Evolutionary conservation across 2,329 filamentous ascomycete genomes (phyloP).

Genomic region (Neonectria ditissima): DNA sequence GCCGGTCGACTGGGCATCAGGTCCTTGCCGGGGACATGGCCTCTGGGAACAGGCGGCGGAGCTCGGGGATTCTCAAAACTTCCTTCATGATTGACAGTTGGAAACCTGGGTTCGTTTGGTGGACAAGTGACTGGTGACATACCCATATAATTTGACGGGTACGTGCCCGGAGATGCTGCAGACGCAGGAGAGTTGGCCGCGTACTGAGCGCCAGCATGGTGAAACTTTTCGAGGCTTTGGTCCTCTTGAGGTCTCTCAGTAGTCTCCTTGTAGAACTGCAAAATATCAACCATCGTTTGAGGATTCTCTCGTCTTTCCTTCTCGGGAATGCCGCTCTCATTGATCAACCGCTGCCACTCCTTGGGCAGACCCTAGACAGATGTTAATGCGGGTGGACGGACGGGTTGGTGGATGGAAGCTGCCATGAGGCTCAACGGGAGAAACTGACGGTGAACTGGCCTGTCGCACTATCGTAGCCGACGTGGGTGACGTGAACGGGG

Average conservation of each 20-base stretch:
- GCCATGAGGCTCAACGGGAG: conserved; percentile 28
- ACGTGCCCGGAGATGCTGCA: conserved; percentile 64
- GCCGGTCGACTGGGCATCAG: conserved; percentile 84
- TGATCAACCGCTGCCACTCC: conserved; percentile 96
- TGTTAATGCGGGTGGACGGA: conserved; percentile 32
- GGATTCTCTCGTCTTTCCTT: conserved; percentile 96
- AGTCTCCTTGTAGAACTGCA: conserved; percentile 97
- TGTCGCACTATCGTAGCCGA: conserved; percentile 95
- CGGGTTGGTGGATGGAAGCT: conserved; percentile 23
- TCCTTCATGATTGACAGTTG: conserved; percentile 84
- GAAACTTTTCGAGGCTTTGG: conserved; percentile 95
- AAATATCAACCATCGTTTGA: conserved; percentile 93
- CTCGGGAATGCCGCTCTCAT: conserved; percentile 95
- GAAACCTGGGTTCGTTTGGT: conserved; percentile 87
- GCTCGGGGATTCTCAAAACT: conserved; percentile 98
- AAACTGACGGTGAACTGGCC: conserved; percentile 91
- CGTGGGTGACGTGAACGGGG: conserved; percentile 96
- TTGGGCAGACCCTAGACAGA: conserved; percentile 83
- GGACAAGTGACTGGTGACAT: conserved; percentile 78
- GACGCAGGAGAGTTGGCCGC: conserved; percentile 56
- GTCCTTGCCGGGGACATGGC: conserved; percentile 62
- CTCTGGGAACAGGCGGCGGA: conserved; percentile 84
- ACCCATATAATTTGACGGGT: conserved; percentile 67
- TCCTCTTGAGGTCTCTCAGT: conserved; percentile 84
- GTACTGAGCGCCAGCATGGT: conserved; percentile 76